Conservation (phyloP, 2,329 filamentous ascomycete species). For the Arthrobotrys sphaeroides region DNA sequence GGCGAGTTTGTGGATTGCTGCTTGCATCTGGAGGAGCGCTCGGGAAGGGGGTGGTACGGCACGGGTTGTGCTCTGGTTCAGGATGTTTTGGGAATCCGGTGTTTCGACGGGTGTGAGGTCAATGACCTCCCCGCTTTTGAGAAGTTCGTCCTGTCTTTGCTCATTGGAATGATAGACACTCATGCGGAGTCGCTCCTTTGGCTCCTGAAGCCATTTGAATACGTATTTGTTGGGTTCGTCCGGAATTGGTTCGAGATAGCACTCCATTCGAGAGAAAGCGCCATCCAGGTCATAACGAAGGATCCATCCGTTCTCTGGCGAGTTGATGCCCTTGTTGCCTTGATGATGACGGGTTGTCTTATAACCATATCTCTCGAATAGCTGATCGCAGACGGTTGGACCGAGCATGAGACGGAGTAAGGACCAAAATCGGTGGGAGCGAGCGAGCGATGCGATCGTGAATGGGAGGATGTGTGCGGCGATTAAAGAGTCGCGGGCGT, state of each 20-base stretch:
- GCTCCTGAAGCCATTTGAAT: conserved; percentile 46
- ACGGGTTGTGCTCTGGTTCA: neutral
- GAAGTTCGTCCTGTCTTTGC: conserved; percentile 8
- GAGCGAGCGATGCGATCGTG: conserved; percentile 34
- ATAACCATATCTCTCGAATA: conserved; percentile 46
- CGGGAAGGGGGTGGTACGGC: conserved; percentile 31
- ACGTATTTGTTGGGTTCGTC: conserved; percentile 43
- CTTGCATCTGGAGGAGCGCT: conserved; percentile 42
- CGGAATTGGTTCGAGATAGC: conserved; percentile 45
- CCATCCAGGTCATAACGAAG: conserved; percentile 41
- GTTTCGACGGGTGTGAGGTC: conserved; percentile 42
- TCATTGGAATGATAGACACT: conserved; percentile 29
- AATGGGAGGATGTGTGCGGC: conserved; percentile 50
- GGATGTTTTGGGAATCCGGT: conserved; percentile 16
- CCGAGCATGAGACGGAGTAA: conserved; percentile 43
- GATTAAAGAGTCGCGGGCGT: conserved; percentile 33
- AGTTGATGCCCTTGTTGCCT: conserved; percentile 49
- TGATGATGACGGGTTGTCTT: conserved; percentile 30
- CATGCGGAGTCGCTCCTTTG: conserved; percentile 21
- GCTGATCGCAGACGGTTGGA: conserved; percentile 26
- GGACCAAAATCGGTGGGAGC: conserved; percentile 44
- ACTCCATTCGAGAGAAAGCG: conserved; percentile 39
- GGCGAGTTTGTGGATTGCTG: conserved; percentile 48
- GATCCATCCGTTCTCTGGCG: conserved; percentile 47
- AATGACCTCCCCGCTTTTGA: conserved; percentile 37